Percentiles rank a stretch among this genome's conserved stretches.
These are phyloP conservation scores for Ustilago xerochloae DNA, from an alignment of 1,284 basidiomycete genomes.

Conservation along the genomic window DNA sequence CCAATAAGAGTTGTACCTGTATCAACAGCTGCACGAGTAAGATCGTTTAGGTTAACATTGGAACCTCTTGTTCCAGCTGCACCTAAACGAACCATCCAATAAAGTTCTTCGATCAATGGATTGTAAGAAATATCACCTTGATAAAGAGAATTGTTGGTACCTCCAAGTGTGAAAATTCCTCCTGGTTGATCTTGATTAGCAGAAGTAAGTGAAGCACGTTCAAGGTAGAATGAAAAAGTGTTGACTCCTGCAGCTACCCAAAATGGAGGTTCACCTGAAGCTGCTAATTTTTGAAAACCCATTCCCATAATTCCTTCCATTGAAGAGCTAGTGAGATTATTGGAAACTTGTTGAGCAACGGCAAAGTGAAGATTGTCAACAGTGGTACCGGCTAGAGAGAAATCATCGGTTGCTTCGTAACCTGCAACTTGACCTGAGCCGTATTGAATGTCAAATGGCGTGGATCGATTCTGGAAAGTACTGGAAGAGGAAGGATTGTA, in stretches of 20 bases:
- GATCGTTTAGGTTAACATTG: constrained; percentile 21
- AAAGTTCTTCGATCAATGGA: constrained; percentile 35
- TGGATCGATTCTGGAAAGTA: constrained; percentile 33
- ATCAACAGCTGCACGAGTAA: constrained; percentile 58
- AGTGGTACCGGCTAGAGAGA: constrained; percentile 39
- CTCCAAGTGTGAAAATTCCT: constrained; percentile 61
- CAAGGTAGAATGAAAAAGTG: constrained; percentile 57
- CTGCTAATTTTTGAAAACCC: constrained; percentile 49
- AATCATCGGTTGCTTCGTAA: constrained; percentile 34
- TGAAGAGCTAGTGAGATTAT: constrained; percentile 18
- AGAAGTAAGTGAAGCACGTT: constrained; percentile 29
- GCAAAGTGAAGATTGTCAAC: constrained; percentile 49
- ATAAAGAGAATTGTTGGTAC: constrained; percentile 49
- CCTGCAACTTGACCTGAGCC: constrained; percentile 48
- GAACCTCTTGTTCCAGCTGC: constrained; percentile 33
- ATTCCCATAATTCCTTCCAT: constrained; percentile 59
- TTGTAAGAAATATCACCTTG: constrained; percentile 52
- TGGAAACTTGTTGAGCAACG: constrained; percentile 46
- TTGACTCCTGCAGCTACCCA: constrained; percentile 42
- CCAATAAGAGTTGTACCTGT: constrained; percentile 65
- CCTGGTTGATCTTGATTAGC: constrained; percentile 23
- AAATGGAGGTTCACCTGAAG: constrained; percentile 33
- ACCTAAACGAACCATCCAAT: constrained; percentile 58
- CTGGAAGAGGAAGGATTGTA: constrained; percentile 31
- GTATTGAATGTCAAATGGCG: constrained; percentile 47